These are phyloP conservation scores for Alternaria sp. DNA, from an alignment of 2,329 filamentous ascomycete genomes.

Conservation along the genomic window DNA sequence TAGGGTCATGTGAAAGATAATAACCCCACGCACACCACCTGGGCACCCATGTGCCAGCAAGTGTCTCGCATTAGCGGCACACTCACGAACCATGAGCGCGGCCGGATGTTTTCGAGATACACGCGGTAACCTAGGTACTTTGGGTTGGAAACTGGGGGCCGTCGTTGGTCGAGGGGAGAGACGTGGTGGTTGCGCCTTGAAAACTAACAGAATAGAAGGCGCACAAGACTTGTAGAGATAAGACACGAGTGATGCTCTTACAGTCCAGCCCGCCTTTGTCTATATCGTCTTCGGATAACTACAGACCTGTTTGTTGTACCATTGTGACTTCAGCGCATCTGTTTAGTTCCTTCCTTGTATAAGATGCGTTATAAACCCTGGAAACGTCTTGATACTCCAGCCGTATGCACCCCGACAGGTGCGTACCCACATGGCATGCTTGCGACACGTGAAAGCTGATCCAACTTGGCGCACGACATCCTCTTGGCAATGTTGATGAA, in stretches of 20 bases:
- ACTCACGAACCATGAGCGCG: background rate
- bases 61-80: conserved; percentile 12
- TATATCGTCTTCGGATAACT: background rate
- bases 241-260: background rate
- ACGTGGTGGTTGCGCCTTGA: background rate
- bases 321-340: background rate
- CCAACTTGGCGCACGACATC: background rate
- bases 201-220: background rate
- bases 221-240: background rate
- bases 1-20: background rate
- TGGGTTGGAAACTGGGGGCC: background rate
- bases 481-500: background rate
- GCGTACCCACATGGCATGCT: background rate
- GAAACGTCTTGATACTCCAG: no score
- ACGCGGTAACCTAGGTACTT: background rate
- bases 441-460: background rate
- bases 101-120: background rate
- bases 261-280: background rate
- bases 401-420: background rate
- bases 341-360: background rate
- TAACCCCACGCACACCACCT: background rate
- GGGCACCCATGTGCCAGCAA: conserved; percentile 7
- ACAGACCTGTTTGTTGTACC: background rate
- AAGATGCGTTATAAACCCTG: background rate
- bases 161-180: background rate